Conservation (phyloP, 2,329 filamentous ascomycete genomes). For the Neurospora sp. region DNA sequence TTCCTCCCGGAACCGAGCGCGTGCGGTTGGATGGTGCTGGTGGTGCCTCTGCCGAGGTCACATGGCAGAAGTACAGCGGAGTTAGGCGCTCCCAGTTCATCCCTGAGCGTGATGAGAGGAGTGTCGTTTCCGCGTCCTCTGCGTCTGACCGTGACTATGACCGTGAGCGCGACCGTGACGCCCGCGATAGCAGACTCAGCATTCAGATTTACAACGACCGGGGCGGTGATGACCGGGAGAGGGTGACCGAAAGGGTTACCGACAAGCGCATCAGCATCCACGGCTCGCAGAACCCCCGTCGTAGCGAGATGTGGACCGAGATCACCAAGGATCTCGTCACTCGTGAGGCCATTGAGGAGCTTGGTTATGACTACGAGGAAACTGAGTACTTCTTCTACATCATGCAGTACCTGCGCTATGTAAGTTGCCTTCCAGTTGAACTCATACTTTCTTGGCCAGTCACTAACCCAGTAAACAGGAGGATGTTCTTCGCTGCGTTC, state of each 20-base stretch:
- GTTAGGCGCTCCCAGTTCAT: constrained; percentile 65
- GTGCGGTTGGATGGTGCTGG: constrained; percentile 75
- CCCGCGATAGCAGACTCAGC: constrained; percentile 18
- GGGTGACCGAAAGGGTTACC: constrained; percentile 40
- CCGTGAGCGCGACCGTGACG: constrained; percentile 8
- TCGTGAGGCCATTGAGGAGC: constrained; percentile 73
- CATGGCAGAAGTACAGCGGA: constrained; percentile 71
- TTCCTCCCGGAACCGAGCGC: constrained; percentile 72
- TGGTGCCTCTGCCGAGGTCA: constrained; percentile 64
- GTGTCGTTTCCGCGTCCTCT: constrained; percentile 12
- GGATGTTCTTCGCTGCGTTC: constrained; percentile 74
- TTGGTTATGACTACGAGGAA: constrained; percentile 85
- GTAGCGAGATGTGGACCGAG: constrained; percentile 82
- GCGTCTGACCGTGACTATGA: constrained; percentile 13
- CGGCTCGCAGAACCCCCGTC: constrained; percentile 29
- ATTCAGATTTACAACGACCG: constrained; percentile 19
- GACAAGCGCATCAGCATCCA: constrained; percentile 37
- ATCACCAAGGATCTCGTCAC: constrained; percentile 88
- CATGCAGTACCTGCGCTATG: constrained; percentile 80
- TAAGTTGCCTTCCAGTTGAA: constrained; percentile 39
- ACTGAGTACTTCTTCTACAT: constrained; percentile 85
- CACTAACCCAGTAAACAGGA: constrained; percentile 49
- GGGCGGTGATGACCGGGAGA: constrained; percentile 22
- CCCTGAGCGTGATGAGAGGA: constrained; percentile 49
- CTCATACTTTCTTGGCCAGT: background rate